Conservation (phyloP, 495 filamentous ascomycete species). For the Xylaria palmicola region DNA sequence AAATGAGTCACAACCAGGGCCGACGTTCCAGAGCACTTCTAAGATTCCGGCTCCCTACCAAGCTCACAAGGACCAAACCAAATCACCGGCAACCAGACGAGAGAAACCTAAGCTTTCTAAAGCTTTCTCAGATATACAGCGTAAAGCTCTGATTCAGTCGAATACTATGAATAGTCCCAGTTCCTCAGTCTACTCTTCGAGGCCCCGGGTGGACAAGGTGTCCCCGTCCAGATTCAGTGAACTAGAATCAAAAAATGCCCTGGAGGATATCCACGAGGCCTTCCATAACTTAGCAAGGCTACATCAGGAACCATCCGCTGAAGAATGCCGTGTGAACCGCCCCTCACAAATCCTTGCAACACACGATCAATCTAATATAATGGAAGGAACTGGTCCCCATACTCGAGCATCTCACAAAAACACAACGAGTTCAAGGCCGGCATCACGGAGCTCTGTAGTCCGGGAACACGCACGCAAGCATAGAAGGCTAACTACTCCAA, state of each 20-base stretch:
- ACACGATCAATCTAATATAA: background rate
- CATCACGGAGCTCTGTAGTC: background rate
- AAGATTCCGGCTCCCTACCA: background rate
- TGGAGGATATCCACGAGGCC: background rate
- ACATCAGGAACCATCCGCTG: background rate
- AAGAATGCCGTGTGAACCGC: background rate
- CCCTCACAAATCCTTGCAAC: background rate
- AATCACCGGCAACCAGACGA: background rate
- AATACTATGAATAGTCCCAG: background rate
- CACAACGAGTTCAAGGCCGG: background rate
- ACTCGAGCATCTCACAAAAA: no score
- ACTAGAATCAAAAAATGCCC: background rate
- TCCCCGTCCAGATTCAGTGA: background rate
- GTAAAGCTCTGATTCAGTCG: conserved; percentile 25
- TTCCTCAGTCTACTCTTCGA: background rate
- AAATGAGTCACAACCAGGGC: background rate
- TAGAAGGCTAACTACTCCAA: conserved; percentile 7
- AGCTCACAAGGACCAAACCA: background rate
- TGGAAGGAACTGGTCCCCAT: background rate
- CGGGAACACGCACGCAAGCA: background rate
- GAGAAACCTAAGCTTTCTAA: conserved; percentile 20
- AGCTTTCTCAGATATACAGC: conserved; percentile 18
- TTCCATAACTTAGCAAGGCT: background rate
- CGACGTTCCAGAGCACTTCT: background rate
- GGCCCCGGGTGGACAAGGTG: background rate